Base-by-base conservation (phyloP, 352 stramenopile genomes). In the Pythium brachiatum region DNA sequence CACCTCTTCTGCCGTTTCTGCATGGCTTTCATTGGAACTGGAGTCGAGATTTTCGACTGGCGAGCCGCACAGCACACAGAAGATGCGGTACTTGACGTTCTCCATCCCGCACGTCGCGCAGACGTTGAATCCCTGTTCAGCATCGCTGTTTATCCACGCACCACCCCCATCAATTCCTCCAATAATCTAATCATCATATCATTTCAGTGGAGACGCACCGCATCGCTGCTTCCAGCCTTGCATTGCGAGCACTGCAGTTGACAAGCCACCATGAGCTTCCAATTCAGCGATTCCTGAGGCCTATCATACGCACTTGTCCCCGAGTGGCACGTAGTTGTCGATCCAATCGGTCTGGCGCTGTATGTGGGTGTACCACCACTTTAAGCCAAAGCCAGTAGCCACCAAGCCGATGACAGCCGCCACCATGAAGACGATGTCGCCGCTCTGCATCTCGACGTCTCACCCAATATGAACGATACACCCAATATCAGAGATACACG, bases 71-170 rank as follows among this genome's bases (percentile, higher is more conserved):
- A 58, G 9, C 47, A 56, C 46, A 38, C 56, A 62, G 56, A 62
- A 62, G 27, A 62, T 54, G 43, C 44, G 44, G 21, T 54, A 54
- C 36, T 60, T 18, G 11, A 57, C 20, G 18, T 60, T 66, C 38
- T 66, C 59, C 23, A 66, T 6, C 5, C 39, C 48, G 18, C 59
- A 66, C 9, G 39, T 60, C 51, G 50, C 26, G 21, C 50, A 66
- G 2, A 60, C 39, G 11, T 60, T 54, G 59, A 59, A 66, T 8
- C 39, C 47, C 15, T 66, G 21, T 12, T 66, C 50, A 12, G 53
- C 59, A 38, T 66, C 59, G 8, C 59, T 66, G 18, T 13, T 3
- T 12, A 46, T 5, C 12, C 11, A 52, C 9, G 15, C 13, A 34
- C 20, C 11, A 16, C 39, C 39, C 7, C 32, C 7, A 1, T 21